phyloP scores from a whole-genome alignment of 2,329 filamentous ascomycete species.

The Hirsutella rhossiliensis region DNA sequence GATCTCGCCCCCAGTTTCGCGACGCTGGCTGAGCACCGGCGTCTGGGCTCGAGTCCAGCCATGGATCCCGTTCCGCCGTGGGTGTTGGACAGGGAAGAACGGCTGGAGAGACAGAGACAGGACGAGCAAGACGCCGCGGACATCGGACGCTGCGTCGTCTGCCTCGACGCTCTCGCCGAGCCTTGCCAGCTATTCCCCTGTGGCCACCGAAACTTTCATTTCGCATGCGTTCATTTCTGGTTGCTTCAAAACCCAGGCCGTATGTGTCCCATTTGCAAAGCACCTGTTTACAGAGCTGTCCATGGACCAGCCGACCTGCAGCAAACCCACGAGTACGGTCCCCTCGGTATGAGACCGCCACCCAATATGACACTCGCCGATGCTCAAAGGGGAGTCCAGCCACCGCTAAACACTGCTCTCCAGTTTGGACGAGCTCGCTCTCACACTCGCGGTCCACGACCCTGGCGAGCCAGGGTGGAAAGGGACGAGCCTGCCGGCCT shows the following conservation, averaged over 20 bases:
- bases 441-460: neutral
- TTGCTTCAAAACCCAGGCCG: slow-evolving; percentile 44
- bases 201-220: slow-evolving; percentile 72
- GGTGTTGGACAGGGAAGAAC: too few species aligned
- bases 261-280: slow-evolving; percentile 66
- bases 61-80: too few species aligned
- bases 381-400: neutral
- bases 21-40: too few species aligned
- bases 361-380: neutral
- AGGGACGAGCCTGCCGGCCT: slow-evolving; percentile 2
- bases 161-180: slow-evolving; percentile 64
- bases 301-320: slow-evolving; percentile 45
- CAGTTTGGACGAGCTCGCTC: neutral
- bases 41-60: too few species aligned
- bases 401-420: neutral
- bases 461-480: neutral
- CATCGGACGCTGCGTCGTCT: slow-evolving; percentile 56
- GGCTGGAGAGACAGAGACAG: neutral
- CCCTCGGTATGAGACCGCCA: slow-evolving; percentile 14
- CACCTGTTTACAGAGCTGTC: slow-evolving; percentile 42
- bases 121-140: neutral
- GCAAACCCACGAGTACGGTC: slow-evolving; percentile 40
- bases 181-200: slow-evolving; percentile 64
- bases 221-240: slow-evolving; percentile 75
- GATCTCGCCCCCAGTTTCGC: too few species aligned